Evolutionary conservation across 1,284 basidiomycete genomes (phyloP).

Genomic region (Ustanciosporium gigantosporum): DNA sequence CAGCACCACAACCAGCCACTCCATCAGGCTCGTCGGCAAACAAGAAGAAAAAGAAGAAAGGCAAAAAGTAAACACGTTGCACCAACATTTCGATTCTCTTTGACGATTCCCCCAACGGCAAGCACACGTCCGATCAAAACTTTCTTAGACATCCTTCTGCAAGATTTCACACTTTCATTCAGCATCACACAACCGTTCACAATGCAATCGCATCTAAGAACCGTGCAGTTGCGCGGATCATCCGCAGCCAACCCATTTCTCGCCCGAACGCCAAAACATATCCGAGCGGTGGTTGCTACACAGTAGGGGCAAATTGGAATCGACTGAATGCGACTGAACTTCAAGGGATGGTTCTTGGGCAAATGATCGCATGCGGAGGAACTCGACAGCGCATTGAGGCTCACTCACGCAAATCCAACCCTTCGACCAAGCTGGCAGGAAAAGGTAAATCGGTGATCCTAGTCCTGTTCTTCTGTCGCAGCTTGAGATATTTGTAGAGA

Average conservation of each 20-base stretch:
- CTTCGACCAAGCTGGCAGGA: constrained; percentile 31
- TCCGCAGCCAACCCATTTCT: too few species aligned
- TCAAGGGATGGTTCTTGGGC: neutral
- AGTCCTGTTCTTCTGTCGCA: constrained; percentile 33
- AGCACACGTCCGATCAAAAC: neutral
- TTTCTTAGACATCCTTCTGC: neutral
- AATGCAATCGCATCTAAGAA: too few species aligned
- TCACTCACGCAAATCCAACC: constrained; percentile 24
- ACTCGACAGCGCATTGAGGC: neutral
- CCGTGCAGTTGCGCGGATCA: too few species aligned
- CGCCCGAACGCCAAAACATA: too few species aligned
- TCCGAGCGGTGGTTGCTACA: too few species aligned
- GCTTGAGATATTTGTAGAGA: constrained; percentile 38
- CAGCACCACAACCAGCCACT: too few species aligned
- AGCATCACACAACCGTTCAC: too few species aligned
- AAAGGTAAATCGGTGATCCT: constrained; percentile 50
- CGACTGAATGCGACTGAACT: neutral
- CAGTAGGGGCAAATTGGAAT: too few species aligned
- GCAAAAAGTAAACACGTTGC: constrained; percentile 16
- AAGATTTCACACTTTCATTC: too few species aligned
- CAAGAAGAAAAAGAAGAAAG: constrained; percentile 45
- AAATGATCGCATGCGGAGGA: neutral
- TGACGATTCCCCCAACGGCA: too few species aligned
- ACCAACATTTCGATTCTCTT: neutral
- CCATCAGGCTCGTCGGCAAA: constrained; percentile 32